These are phyloP conservation scores for Bipolaris gigantea DNA, from an alignment of 2,329 filamentous ascomycete genomes.

Conservation along the genomic window DNA sequence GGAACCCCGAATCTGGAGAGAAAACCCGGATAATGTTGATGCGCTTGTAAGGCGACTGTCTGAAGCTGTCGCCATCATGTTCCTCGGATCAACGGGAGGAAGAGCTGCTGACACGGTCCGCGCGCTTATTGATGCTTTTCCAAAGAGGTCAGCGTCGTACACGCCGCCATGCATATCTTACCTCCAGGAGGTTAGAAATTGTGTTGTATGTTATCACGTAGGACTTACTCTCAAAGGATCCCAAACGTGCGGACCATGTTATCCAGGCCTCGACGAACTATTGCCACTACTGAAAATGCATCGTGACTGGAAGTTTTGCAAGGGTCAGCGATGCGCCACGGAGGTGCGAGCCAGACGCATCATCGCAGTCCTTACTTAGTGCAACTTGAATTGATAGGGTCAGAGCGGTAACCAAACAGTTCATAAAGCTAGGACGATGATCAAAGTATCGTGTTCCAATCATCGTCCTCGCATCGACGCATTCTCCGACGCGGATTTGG, in stretches of 20 bases:
- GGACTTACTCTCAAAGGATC: not conserved
- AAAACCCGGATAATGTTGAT: not conserved
- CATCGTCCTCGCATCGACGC: not conserved
- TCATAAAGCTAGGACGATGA: not conserved
- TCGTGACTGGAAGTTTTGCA: not conserved
- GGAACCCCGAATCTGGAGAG: not conserved
- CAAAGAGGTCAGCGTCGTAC: not conserved
- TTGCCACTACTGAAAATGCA: not conserved
- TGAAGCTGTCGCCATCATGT: not conserved
- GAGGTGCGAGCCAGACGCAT: not conserved
- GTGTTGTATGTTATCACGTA: not conserved
- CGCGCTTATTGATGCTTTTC: not conserved
- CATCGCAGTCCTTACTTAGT: not conserved
- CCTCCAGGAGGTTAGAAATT: not conserved
- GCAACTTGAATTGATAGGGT: not conserved
- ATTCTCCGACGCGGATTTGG: not conserved
- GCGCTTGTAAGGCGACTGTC: not conserved
- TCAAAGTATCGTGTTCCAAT: not conserved
- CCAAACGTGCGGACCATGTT: not conserved
- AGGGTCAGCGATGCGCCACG: not conserved
- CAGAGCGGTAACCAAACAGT: not conserved
- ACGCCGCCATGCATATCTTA: not conserved
- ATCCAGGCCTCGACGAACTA: not conserved
- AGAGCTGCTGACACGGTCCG: not conserved
- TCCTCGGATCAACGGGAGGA: not conserved